These are phyloP conservation scores for Acorus calamus DNA, from an alignment of 106 monocot species.

Conservation along the genomic window DNA sequence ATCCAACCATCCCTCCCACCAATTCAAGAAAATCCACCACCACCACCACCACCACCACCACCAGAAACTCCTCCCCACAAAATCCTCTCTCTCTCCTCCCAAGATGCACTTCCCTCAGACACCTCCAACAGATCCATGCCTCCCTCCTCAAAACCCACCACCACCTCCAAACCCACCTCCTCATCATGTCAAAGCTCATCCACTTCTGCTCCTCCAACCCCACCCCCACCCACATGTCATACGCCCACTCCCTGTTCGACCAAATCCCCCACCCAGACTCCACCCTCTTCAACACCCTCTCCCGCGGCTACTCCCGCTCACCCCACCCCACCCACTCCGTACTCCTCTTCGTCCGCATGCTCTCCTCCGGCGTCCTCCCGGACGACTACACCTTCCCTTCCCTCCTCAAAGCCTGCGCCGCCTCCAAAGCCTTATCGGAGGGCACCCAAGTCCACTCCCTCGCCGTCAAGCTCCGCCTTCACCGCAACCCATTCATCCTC, in stretches of 20 bases:
- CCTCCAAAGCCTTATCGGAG: constrained; percentile 16
- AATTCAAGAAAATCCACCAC: background rate
- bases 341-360: constrained; percentile 32
- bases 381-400: constrained; percentile 75
- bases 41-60: background rate
- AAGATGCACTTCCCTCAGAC: constrained; percentile 28
- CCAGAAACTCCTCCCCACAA: background rate
- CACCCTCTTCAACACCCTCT: constrained; percentile 57
- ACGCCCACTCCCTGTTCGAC: constrained; percentile 62
- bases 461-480: constrained; percentile 35
- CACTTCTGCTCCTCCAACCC: constrained; percentile 8
- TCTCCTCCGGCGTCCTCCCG: constrained; percentile 18
- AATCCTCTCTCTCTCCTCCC: constrained; percentile 10
- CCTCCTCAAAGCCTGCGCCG: constrained; percentile 61
- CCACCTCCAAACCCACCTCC: constrained; percentile 15
- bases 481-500: constrained; percentile 26
- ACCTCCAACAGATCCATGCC: constrained; percentile 63
- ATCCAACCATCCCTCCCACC: too few relatives aligned
- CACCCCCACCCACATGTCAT: constrained; percentile 13
- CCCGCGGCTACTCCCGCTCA: constrained; percentile 51
- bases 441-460: constrained; percentile 44
- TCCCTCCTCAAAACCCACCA: constrained; percentile 43
- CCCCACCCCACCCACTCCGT: constrained; percentile 25
- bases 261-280: constrained; percentile 28
- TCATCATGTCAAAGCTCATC: constrained; percentile 42